Evolutionary conservation across 1,284 basidiomycete species (phyloP).

Genomic region (Mixia osmundae): DNA sequence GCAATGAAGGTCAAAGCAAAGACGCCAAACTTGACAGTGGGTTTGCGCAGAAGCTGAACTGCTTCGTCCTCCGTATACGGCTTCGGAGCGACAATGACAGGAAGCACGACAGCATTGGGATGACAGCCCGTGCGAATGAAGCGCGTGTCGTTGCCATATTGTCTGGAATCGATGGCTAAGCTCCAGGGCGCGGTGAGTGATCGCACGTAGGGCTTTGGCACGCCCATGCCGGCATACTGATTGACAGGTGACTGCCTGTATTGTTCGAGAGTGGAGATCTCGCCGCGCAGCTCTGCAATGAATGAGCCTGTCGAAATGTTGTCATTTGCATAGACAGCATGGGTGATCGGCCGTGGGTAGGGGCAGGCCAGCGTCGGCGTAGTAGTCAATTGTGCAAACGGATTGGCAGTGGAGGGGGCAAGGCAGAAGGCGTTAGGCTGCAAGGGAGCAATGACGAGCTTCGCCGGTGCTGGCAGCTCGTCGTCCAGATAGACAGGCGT

Average conservation of each 20-base stretch:
- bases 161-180: conserved; percentile 55
- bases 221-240: conserved; percentile 29
- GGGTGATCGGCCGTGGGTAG: conserved; percentile 23
- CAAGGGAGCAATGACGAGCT: conserved; percentile 8
- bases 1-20: conserved; percentile 58
- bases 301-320: conserved; percentile 23
- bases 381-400: conserved; percentile 33
- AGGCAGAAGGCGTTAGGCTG: conserved; percentile 30
- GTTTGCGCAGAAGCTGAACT: too few relatives aligned
- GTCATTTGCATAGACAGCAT: conserved; percentile 23
- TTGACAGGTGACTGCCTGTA: conserved; percentile 28
- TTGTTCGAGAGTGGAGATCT: conserved; percentile 19
- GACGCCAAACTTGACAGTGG: conserved; percentile 57
- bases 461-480: too few relatives aligned
- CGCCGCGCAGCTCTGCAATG: conserved; percentile 21
- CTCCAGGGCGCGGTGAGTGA: conserved; percentile 55
- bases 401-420: conserved; percentile 36
- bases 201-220: conserved; percentile 44
- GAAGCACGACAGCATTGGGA: conserved; percentile 67
- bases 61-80: conserved; percentile 8
- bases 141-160: conserved; percentile 46
- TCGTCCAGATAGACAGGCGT: too few relatives aligned
- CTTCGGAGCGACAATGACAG: conserved; percentile 35
- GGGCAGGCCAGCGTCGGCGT: conserved; percentile 14
- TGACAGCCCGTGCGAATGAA: conserved; percentile 66